Evolutionary conservation across 805 yeast genomes (phyloP), one percentile per base, ranked within the genome.

Genomic region (Sugiyamaella chiloensis): DNA sequence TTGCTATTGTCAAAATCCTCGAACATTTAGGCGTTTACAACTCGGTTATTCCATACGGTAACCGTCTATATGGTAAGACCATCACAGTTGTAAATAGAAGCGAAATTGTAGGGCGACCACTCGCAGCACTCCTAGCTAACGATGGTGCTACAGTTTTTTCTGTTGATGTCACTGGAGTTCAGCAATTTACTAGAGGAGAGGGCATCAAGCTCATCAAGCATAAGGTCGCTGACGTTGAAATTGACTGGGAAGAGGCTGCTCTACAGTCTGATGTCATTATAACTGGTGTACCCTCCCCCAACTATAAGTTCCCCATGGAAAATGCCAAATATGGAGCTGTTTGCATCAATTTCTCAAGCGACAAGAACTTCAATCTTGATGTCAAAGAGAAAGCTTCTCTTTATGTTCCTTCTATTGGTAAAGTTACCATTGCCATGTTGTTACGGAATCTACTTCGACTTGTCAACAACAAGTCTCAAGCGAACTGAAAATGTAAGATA

Each of bases 111-210:
- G 99, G 99, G 9, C 80, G 99, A 58, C 99, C 99, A 0, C 71
- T 93, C 51, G 98, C 98, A 27, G 98, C 99, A 0, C 68, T 93
- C 30, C 72, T 93, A 54, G 98, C 99, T 16, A 93, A 93, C 61
- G 99, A 93, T 62, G 99, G 99, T 53, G 99, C 99, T 19, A 84
- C 83, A 1, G 98, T 93, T 2, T 93, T 85, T 65, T 90, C 98
- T 1, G 91, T 82, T 2, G 98, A 93, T 63, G 69, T 93, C 43
- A 81, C 85, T 59, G 86, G 88, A 58, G 81, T 89, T 53, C 98
- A 93, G 66, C 81, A 81, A 64, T 93, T 87, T 68, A 91, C 96
- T 17, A 78, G 99, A 60, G 99, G 99, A 29, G 95, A 87, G 59
- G 95, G 95, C 32, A 73, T 93, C 58, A 80, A 79, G 61, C 79